A percentile compares a stretch with the other conserved stretches of the same genome.
These are phyloP conservation scores for Gastrodia elata DNA, from an alignment of 106 monocot genomes.

Conservation along the genomic window DNA sequence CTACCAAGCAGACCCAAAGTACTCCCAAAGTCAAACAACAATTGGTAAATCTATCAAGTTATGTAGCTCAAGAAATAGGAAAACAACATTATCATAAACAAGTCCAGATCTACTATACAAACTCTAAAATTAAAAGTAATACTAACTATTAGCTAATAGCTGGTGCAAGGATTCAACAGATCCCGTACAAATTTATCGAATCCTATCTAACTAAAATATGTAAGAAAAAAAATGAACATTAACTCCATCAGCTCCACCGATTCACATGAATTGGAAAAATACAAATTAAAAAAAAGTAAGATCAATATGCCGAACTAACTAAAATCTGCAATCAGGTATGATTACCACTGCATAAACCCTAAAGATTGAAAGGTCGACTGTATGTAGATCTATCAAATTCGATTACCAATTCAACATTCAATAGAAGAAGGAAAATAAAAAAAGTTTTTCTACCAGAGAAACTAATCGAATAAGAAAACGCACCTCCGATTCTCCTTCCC, in stretches of 20 bases:
- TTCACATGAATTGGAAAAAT: background rate
- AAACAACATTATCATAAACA: background rate
- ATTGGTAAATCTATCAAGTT: background rate
- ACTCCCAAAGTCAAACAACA: background rate
- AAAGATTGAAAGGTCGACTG: background rate
- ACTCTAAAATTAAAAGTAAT: background rate
- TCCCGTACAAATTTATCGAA: background rate
- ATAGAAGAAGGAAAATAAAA: background rate
- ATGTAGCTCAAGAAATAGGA: background rate
- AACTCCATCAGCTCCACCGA: background rate
- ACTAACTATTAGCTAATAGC: background rate
- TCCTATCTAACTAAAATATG: background rate
- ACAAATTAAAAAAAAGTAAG: too few relatives aligned
- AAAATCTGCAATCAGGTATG: background rate
- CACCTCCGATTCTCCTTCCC: slow-evolving; percentile 56
- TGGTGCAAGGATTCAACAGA: slow-evolving; percentile 2
- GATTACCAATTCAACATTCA: background rate
- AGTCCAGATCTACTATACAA: background rate
- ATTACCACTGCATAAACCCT: background rate
- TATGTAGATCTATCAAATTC: slow-evolving; percentile 1
- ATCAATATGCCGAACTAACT: background rate
- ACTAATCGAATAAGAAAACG: background rate
- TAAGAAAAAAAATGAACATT: background rate
- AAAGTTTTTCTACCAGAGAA: background rate
- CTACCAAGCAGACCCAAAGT: too few relatives aligned